Evolutionary conservation across 1,139 yeast species (phyloP).

Genomic region (Wickerhamomyces sp.): DNA sequence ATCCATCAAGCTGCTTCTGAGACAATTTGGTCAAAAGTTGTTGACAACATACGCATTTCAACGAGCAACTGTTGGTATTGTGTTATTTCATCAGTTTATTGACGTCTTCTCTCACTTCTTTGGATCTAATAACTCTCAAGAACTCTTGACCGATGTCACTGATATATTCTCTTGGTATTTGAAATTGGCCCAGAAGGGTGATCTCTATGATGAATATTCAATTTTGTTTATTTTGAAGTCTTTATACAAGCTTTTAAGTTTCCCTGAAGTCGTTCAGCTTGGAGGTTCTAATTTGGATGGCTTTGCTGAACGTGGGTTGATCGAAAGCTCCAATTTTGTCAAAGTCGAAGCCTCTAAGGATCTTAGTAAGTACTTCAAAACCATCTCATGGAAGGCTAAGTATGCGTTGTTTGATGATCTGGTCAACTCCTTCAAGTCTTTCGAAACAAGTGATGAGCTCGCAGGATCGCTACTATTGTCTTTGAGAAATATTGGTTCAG

Average conservation of each 20-base stretch:
- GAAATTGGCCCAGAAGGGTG: conserved; percentile 6
- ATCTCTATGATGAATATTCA: conserved; percentile 8
- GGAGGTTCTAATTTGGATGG: conserved; percentile 1
- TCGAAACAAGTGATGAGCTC: conserved; percentile 35
- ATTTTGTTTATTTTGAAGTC: conserved; percentile 4
- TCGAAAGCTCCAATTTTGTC: conserved; percentile 6
- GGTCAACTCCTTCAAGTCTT: conserved; percentile 29
- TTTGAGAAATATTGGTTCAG: conserved; percentile 29
- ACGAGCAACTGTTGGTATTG: conserved; percentile 11
- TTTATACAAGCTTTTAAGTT: conserved; percentile 3
- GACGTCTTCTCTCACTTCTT: conserved; percentile 4
- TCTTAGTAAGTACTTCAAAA: neutral
- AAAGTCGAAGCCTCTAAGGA: conserved; percentile 3
- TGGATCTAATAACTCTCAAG: conserved; percentile 5
- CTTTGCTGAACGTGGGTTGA: conserved; percentile 1
- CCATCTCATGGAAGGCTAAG: conserved; percentile 17
- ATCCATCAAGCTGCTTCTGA: conserved; percentile 8
- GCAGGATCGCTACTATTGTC: conserved; percentile 37
- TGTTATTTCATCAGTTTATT: conserved; percentile 8
- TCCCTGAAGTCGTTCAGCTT: conserved; percentile 1
- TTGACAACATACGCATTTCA: conserved; percentile 10
- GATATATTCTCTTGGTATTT: conserved; percentile 16
- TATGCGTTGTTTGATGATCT: conserved; percentile 30
- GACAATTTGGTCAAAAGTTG: conserved; percentile 14
- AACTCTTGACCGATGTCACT: conserved; percentile 8